phyloP scores from a whole-genome alignment of 1,139 yeast genomes.

The Geotrichum klebahnii region DNA sequence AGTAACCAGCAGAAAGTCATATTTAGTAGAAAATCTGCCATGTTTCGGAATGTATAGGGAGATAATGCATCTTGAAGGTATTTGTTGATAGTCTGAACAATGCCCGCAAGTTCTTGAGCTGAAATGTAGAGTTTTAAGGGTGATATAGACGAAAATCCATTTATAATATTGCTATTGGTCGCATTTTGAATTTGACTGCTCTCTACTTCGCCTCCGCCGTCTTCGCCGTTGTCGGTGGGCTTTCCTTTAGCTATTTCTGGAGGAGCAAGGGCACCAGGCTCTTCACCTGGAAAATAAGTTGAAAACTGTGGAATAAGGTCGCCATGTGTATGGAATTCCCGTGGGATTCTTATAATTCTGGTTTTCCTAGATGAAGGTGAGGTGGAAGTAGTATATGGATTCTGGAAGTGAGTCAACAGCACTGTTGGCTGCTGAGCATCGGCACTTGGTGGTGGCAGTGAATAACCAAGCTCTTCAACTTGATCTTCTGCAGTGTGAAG shows the following conservation, averaged over 20 bases:
- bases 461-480: slow-evolving; percentile 14
- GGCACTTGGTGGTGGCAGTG: background rate
- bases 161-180: background rate
- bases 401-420: slow-evolving; percentile 24
- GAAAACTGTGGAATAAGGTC: slow-evolving; percentile 57
- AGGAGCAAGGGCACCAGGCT: slow-evolving; percentile 52
- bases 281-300: slow-evolving; percentile 54
- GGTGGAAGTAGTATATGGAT: slow-evolving; percentile 10
- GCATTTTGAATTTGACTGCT: no score
- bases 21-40: slow-evolving; percentile 41
- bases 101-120: slow-evolving; percentile 41
- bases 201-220: no score
- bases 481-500: slow-evolving; percentile 12
- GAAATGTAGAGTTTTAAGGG: slow-evolving; percentile 49
- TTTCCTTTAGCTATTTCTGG: background rate
- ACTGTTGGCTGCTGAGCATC: slow-evolving; percentile 3
- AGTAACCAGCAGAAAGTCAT: slow-evolving; percentile 12
- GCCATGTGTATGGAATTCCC: slow-evolving; percentile 42
- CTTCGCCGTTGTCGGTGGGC: background rate
- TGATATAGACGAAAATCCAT: slow-evolving; percentile 33
- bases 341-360: slow-evolving; percentile 61
- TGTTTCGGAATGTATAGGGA: slow-evolving; percentile 41
- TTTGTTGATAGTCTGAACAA: slow-evolving; percentile 48
- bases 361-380: slow-evolving; percentile 36
- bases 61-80: slow-evolving; percentile 44